A percentile compares a stretch with the other conserved stretches of the same genome.
Evolutionary conservation across 176 grass and related monocot species (phyloP).

Genomic region (Oryza meridionalis): DNA sequence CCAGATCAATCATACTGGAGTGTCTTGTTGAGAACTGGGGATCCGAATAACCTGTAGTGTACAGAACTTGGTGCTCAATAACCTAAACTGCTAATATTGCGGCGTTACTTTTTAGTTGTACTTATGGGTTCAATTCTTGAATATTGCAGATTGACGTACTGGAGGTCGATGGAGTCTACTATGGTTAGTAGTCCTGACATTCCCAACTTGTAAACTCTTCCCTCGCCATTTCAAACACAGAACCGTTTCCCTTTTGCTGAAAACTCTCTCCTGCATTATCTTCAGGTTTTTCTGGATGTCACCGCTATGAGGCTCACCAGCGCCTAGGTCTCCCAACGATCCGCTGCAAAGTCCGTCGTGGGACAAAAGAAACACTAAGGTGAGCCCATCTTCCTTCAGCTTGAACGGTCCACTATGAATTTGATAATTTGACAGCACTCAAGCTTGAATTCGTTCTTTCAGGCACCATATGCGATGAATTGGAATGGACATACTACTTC

Average conservation of each 20-base stretch:
- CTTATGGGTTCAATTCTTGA: slow-evolving; percentile 35
- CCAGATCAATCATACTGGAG: neutral
- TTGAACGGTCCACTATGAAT: neutral
- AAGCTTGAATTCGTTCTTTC: slow-evolving; percentile 25
- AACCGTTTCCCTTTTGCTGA: slow-evolving; percentile 7
- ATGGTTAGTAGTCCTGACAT: slow-evolving; percentile 52
- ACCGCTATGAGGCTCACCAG: slow-evolving; percentile 93
- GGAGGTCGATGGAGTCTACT: slow-evolving; percentile 87
- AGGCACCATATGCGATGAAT: slow-evolving; percentile 88
- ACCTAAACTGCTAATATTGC: no score
- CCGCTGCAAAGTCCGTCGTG: slow-evolving; percentile 81
- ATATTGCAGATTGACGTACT: slow-evolving; percentile 89
- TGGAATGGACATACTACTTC: slow-evolving; percentile 11
- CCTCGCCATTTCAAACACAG: slow-evolving; percentile 8
- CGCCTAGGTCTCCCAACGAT: slow-evolving; percentile 85
- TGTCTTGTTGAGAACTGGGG: neutral
- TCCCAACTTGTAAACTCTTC: neutral
- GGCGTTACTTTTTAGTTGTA: neutral
- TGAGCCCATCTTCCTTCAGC: slow-evolving; percentile 19
- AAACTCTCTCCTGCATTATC: slow-evolving; percentile 10
- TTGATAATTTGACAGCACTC: neutral
- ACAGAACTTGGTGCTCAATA: no score
- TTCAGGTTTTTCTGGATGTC: slow-evolving; percentile 95
- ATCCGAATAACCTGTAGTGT: no score
- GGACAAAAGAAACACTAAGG: slow-evolving; percentile 96